These are phyloP conservation scores for Paramecium primaurelia DNA, from an alignment of 73 alveolate species.

Conservation along the genomic window DNA sequence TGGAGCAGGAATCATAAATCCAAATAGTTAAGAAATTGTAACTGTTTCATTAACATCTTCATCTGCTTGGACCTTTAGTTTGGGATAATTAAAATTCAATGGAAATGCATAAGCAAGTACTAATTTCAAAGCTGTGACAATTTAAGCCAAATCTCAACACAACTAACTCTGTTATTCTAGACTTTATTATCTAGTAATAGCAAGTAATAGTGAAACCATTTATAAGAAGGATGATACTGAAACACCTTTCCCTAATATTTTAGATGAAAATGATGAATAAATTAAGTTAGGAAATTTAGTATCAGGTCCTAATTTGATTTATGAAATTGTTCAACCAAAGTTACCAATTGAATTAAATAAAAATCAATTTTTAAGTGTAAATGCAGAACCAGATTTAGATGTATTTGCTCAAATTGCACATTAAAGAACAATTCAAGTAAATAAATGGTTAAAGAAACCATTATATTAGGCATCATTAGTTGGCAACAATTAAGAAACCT, in stretches of 20 bases:
- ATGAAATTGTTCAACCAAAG: background rate
- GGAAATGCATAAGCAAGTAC: background rate
- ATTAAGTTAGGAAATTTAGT: background rate
- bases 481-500: background rate
- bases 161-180: background rate
- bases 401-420: background rate
- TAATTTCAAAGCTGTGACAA: background rate
- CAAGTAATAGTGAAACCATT: background rate
- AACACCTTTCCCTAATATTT: background rate
- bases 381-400: background rate
- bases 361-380: background rate
- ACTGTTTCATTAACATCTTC: background rate
- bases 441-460: background rate
- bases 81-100: background rate
- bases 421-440: background rate
- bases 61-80: background rate
- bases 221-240: background rate
- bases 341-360: background rate
- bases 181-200: background rate
- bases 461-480: background rate
- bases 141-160: background rate
- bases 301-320: background rate
- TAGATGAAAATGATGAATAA: background rate
- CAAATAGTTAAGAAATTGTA: background rate
- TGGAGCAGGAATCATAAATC: background rate